phyloP scores from a whole-genome alignment of 2,329 filamentous ascomycete genomes.

The Diaporthe eres region DNA sequence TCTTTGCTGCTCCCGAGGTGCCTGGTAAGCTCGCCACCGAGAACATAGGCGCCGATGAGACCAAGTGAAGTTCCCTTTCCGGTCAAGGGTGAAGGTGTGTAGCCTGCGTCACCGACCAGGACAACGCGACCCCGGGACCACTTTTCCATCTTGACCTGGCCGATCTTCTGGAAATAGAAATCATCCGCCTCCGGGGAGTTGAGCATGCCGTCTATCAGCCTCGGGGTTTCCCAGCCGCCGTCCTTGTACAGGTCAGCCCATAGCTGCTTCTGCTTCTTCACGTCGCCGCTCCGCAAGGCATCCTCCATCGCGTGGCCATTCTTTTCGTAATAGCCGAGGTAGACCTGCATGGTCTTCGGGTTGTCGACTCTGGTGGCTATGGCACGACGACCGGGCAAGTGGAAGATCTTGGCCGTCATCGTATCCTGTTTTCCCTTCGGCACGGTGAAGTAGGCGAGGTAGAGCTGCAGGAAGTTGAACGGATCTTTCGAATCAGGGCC shows the following conservation, averaged over 20 bases:
- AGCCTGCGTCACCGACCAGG: conserved; percentile 69
- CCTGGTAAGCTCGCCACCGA: conserved; percentile 66
- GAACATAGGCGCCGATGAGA: conserved; percentile 66
- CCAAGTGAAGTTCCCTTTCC: conserved; percentile 67
- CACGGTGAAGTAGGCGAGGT: conserved; percentile 44
- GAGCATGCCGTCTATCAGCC: conserved; percentile 58
- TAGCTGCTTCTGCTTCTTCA: conserved; percentile 32
- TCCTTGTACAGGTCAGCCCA: conserved; percentile 34
- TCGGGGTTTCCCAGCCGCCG: conserved; percentile 59
- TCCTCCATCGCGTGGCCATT: conserved; percentile 30
- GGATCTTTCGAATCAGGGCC: conserved; percentile 46
- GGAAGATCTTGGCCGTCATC: neutral
- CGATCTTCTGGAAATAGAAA: conserved; percentile 62
- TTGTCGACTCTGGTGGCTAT: conserved; percentile 57
- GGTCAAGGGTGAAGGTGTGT: conserved; percentile 61
- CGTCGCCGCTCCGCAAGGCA: conserved; percentile 24
- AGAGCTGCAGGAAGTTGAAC: conserved; percentile 46
- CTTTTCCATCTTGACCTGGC: conserved; percentile 58
- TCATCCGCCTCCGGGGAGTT: conserved; percentile 52
- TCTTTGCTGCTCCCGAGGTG: conserved; percentile 43
- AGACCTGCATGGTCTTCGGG: conserved; percentile 48
- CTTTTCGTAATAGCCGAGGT: conserved; percentile 28
- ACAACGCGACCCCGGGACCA: conserved; percentile 64
- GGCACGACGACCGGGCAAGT: conserved; percentile 50
- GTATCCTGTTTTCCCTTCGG: conserved; percentile 34